These are phyloP conservation scores for Solanum acaule DNA, from an alignment of 257 asterid species.

Conservation along the genomic window DNA sequence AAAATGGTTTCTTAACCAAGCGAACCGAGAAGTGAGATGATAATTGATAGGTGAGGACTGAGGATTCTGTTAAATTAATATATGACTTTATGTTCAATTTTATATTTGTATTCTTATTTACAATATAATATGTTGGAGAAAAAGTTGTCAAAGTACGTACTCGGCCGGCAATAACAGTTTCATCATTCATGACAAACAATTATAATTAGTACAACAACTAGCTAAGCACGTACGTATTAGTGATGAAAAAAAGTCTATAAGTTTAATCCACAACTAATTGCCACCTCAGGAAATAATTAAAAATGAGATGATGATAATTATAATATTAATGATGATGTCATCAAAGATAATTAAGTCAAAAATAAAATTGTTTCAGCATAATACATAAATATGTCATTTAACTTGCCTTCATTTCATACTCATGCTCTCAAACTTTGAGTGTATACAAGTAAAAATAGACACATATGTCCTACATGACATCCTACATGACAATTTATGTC, in stretches of 20 bases:
- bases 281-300: neutral
- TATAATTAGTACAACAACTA: neutral
- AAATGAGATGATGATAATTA: neutral
- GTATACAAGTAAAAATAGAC: neutral
- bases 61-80: neutral
- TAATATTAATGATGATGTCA: neutral
- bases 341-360: neutral
- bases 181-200: neutral
- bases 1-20: too few relatives aligned
- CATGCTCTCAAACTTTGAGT: neutral
- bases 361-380: neutral
- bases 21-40: neutral
- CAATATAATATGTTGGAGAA: neutral
- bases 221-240: neutral
- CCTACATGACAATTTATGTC: neutral
- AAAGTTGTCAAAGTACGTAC: neutral
- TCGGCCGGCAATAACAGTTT: neutral
- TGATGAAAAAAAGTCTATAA: neutral
- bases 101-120: neutral
- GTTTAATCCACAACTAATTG: neutral
- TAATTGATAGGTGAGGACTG: neutral
- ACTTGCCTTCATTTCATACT: too few relatives aligned
- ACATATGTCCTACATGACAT: too few relatives aligned
- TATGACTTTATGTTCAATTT: neutral
- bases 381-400: too few relatives aligned